A percentile compares a stretch with the other conserved stretches of the same genome.
These are phyloP conservation scores for Curvularia lunata DNA, from an alignment of 2,329 filamentous ascomycete genomes.

Conservation along the genomic window DNA sequence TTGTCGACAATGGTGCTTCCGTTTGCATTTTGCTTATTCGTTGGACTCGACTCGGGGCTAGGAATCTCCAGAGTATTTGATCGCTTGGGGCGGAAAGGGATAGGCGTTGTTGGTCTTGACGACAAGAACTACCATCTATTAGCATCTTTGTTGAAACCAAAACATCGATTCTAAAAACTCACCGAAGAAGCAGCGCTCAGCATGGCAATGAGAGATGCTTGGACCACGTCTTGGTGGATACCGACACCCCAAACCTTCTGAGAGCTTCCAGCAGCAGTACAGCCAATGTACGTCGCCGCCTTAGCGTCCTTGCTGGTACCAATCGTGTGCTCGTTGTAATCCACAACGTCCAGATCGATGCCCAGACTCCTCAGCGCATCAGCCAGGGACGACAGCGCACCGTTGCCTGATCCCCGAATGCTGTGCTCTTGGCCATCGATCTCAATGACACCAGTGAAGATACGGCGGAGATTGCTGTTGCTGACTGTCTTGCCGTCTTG, in stretches of 20 bases:
- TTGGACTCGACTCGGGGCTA: conserved; percentile 35
- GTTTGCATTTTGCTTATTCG: conserved; percentile 15
- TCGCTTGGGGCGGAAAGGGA: conserved; percentile 65
- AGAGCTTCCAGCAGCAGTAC: conserved; percentile 69
- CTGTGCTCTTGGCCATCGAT: conserved; percentile 81
- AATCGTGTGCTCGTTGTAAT: conserved; percentile 97
- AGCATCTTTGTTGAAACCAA: conserved; percentile 5
- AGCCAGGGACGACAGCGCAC: conserved; percentile 86
- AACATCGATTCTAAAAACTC: conserved; percentile 48
- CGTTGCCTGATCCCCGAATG: conserved; percentile 82
- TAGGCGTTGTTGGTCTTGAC: conserved; percentile 72
- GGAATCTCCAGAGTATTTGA: conserved; percentile 55
- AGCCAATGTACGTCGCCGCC: conserved; percentile 95
- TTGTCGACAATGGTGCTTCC: conserved; percentile 34
- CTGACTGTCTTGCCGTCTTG: conserved; percentile 73
- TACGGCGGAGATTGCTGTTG: conserved; percentile 77
- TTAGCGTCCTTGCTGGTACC: conserved; percentile 81
- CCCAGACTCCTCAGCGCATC: conserved; percentile 79
- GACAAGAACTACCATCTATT: conserved; percentile 67
- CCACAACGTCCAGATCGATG: conserved; percentile 85
- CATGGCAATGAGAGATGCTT: conserved; percentile 85
- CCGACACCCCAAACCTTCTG: conserved; percentile 88
- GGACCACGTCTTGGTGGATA: conserved; percentile 90
- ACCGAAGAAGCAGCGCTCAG: conserved; percentile 86
- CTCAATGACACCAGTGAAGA: conserved; percentile 83